A percentile compares a stretch with the other conserved stretches of the same genome.
phyloP scores from a whole-genome alignment of 2,329 filamentous ascomycete genomes.

The Mycosphaerella arachidis region DNA sequence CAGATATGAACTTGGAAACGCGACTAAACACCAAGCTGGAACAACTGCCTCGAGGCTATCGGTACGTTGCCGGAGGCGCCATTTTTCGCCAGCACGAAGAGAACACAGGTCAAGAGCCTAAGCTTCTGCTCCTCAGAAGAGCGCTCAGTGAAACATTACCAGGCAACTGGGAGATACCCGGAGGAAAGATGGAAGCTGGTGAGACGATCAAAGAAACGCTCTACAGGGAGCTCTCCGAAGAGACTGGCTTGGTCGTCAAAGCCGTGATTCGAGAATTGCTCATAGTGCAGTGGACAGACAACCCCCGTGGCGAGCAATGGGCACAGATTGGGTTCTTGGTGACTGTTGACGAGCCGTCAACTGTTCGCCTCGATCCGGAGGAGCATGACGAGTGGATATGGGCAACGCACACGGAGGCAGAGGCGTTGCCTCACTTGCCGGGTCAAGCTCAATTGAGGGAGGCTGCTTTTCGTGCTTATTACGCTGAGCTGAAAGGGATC shows the following conservation, averaged over 20 bases:
- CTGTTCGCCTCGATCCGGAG: slow-evolving; percentile 7
- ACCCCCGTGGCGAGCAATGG: no score
- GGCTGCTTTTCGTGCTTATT: no score
- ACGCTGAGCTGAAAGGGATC: no score
- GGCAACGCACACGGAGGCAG: slow-evolving; percentile 1
- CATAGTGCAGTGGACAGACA: background rate
- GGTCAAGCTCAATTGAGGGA: background rate
- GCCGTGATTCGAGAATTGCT: slow-evolving; percentile 4
- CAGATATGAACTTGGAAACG: no score
- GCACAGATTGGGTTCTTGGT: background rate
- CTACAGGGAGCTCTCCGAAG: slow-evolving; percentile 8
- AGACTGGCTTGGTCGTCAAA: slow-evolving; percentile 6
- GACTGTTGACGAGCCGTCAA: slow-evolving; percentile 1
- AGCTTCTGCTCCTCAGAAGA: slow-evolving; percentile 10
- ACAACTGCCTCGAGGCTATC: slow-evolving; percentile 1
- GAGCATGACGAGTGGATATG: slow-evolving; percentile 15
- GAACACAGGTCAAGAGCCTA: background rate
- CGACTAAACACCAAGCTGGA: slow-evolving; percentile 7
- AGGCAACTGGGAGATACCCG: slow-evolving; percentile 12
- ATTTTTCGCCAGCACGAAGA: slow-evolving; percentile 2
- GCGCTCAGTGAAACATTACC: slow-evolving; percentile 10
- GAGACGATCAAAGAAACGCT: slow-evolving; percentile 10
- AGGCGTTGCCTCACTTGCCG: slow-evolving; percentile 3
- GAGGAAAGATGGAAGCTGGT: slow-evolving; percentile 9
- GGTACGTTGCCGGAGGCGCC: slow-evolving; percentile 8